Evolutionary conservation across 1,284 basidiomycete species (phyloP).

Genomic region (Polyporus tsugae): DNA sequence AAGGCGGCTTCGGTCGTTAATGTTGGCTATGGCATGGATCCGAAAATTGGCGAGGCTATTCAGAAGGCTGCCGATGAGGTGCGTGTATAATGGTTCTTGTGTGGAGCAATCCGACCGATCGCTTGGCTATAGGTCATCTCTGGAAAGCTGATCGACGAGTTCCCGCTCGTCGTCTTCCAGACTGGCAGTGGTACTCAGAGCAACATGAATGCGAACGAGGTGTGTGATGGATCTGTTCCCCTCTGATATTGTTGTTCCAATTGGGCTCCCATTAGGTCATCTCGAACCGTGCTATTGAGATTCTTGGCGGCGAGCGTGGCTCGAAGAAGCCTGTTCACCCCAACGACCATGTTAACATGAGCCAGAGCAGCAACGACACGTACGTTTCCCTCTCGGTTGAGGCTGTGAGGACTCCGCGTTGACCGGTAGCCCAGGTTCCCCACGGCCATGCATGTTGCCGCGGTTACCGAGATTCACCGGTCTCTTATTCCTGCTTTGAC

Average conservation of each 20-base stretch:
- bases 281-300: slow-evolving; percentile 97
- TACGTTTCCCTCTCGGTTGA: slow-evolving; percentile 45
- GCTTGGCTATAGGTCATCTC: slow-evolving; percentile 82
- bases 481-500: slow-evolving; percentile 88
- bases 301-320: slow-evolving; percentile 95
- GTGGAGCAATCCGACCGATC: slow-evolving; percentile 1
- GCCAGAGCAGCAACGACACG: slow-evolving; percentile 99
- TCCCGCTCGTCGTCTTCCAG: slow-evolving; percentile 99
- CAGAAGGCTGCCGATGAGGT: slow-evolving; percentile 95
- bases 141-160: slow-evolving; percentile 94
- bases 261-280: slow-evolving; percentile 72
- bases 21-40: slow-evolving; percentile 89
- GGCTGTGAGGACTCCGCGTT: neutral
- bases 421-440: slow-evolving; percentile 76
- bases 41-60: slow-evolving; percentile 90
- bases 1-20: slow-evolving; percentile 97
- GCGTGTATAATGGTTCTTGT: slow-evolving; percentile 34
- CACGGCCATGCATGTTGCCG: slow-evolving; percentile 98
- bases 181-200: slow-evolving; percentile 99
- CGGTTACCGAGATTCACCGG: slow-evolving; percentile 88
- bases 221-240: slow-evolving; percentile 35
- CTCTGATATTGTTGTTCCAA: neutral
- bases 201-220: slow-evolving; percentile 99
- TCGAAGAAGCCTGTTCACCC: slow-evolving; percentile 99
- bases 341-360: slow-evolving; percentile 99